Percentiles rank a stretch among this genome's conserved stretches.
These are phyloP conservation scores for Schizonepeta tenuifolia DNA, from an alignment of 257 asterid species.

Conservation along the genomic window DNA sequence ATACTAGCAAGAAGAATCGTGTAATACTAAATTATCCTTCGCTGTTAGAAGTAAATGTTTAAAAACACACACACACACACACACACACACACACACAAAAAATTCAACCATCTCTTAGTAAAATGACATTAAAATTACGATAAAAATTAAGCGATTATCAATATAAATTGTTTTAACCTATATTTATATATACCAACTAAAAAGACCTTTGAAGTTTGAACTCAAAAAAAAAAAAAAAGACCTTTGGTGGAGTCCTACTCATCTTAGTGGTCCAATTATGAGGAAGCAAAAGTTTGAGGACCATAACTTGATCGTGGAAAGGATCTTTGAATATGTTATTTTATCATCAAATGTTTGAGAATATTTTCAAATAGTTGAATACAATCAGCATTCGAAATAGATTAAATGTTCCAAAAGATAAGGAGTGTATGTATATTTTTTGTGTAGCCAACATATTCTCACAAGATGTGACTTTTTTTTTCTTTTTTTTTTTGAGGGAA, in stretches of 20 bases:
- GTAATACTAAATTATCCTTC: neutral
- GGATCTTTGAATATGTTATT: neutral
- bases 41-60: no score
- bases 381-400: neutral
- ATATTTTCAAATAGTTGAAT: neutral
- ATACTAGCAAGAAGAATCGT: neutral
- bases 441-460: neutral
- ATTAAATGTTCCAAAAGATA: conserved; percentile 19
- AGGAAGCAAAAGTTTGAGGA: neutral
- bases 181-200: no score
- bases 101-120: no score
- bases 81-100: no score
- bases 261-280: conserved; percentile 2
- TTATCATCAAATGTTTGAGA: neutral
- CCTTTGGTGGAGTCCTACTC: conserved; percentile 4
- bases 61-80: no score
- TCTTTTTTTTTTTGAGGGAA: no score
- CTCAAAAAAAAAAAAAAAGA: no score
- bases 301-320: neutral
- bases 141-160: no score
- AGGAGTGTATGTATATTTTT: neutral
- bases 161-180: no score
- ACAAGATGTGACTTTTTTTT: neutral
- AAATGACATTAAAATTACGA: no score
- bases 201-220: neutral